phyloP scores from a whole-genome alignment of 2,329 filamentous ascomycete species.

The Colletotrichum ledebouriae region DNA sequence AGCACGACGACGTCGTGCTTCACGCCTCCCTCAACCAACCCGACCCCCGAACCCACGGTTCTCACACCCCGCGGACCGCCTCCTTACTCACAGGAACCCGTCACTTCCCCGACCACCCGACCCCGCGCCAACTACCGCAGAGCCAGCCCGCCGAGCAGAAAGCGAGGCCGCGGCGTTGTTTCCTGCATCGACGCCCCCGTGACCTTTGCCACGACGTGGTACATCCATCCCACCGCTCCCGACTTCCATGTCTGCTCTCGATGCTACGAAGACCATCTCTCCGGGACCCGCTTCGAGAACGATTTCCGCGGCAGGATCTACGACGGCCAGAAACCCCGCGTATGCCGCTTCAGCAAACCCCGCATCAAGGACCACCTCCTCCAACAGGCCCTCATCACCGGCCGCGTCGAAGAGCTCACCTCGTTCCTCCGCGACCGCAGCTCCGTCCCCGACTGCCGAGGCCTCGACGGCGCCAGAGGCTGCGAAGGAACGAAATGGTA shows the following conservation, averaged over 20 bases:
- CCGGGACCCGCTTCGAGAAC: conserved; percentile 47
- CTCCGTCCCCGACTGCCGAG: conserved; percentile 50
- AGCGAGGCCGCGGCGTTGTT: conserved; percentile 36
- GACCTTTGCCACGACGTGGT: conserved; percentile 53
- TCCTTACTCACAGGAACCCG: neutral
- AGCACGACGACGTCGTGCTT: conserved; percentile 34
- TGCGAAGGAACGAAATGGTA: conserved; percentile 52
- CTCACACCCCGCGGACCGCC: conserved; percentile 20
- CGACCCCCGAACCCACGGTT: conserved; percentile 31
- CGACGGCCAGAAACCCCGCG: conserved; percentile 47
- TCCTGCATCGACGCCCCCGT: conserved; percentile 49
- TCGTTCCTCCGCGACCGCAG: conserved; percentile 49
- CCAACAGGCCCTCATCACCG: conserved; percentile 46
- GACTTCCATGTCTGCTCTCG: conserved; percentile 53
- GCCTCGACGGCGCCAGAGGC: conserved; percentile 40
- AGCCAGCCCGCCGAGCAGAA: conserved; percentile 26
- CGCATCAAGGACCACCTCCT: conserved; percentile 52
- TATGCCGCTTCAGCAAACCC: conserved; percentile 52
- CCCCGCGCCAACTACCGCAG: conserved; percentile 37
- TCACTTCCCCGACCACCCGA: conserved; percentile 9
- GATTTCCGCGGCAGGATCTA: conserved; percentile 46
- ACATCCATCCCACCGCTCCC: conserved; percentile 51
- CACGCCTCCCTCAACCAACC: conserved; percentile 38
- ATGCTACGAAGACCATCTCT: conserved; percentile 56
- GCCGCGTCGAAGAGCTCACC: conserved; percentile 47